A percentile compares a stretch with the other conserved stretches of the same genome.
Evolutionary conservation across 2,329 filamentous ascomycete genomes (phyloP).

Genomic region (Aspergillus pseudoglaucus): DNA sequence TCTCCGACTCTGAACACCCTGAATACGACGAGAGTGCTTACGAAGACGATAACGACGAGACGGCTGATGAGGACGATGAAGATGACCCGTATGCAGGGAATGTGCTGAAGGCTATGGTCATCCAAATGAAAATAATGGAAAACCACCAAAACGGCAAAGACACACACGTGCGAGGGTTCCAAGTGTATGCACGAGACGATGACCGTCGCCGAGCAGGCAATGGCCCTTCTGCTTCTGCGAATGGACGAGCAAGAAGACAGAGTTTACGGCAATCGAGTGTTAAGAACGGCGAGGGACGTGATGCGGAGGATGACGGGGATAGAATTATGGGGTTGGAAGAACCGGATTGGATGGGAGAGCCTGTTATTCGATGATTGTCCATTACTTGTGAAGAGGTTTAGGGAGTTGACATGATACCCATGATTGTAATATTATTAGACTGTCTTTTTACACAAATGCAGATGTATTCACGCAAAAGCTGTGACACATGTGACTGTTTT

Average conservation of each 20-base stretch:
- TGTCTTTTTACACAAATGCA: no score
- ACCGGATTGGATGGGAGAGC: constrained; percentile 46
- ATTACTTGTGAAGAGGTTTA: neutral
- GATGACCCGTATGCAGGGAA: constrained; percentile 52
- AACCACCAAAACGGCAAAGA: constrained; percentile 99
- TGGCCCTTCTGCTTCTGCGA: constrained; percentile 29
- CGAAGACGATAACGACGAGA: constrained; percentile 20
- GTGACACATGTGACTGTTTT: no score
- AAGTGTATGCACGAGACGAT: constrained; percentile 62
- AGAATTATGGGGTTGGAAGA: constrained; percentile 32
- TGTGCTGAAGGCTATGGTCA: constrained; percentile 77
- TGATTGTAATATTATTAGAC: no score
- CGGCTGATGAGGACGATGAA: constrained; percentile 17
- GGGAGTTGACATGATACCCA: no score
- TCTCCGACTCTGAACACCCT: constrained; percentile 10
- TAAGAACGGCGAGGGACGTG: constrained; percentile 15
- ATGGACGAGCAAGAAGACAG: constrained; percentile 22
- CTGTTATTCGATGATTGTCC: constrained; percentile 37
- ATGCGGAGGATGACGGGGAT: constrained; percentile 18
- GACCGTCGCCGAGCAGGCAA: constrained; percentile 23
- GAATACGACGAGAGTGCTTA: constrained; percentile 22
- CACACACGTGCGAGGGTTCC: constrained; percentile 90
- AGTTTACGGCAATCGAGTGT: constrained; percentile 25
- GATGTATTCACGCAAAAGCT: no score
- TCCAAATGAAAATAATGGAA: constrained; percentile 86